Percentiles rank a stretch among this genome's conserved stretches.
These are phyloP conservation scores for Brassica nigra DNA, from an alignment of 345 rosid genomes.

Conservation along the genomic window DNA sequence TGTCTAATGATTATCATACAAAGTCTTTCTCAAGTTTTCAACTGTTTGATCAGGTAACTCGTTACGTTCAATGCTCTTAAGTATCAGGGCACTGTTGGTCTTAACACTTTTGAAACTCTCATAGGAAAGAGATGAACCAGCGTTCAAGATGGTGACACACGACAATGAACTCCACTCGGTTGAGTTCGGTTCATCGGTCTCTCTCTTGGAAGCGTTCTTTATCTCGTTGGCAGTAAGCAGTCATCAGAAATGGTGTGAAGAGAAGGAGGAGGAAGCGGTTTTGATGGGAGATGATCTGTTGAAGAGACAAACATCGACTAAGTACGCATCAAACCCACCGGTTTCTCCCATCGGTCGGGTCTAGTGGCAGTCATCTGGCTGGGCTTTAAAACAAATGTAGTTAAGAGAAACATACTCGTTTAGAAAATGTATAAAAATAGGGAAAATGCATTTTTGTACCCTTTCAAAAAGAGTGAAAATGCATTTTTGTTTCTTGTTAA, in stretches of 20 bases:
- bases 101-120: neutral
- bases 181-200: constrained; percentile 61
- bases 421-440: constrained; percentile 30
- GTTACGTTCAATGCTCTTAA: constrained; percentile 3
- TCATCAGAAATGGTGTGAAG: constrained; percentile 45
- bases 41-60: constrained; percentile 59
- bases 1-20: constrained; percentile 41
- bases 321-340: constrained; percentile 68
- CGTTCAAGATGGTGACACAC: constrained; percentile 57
- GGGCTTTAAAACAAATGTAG: constrained; percentile 25
- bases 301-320: constrained; percentile 46
- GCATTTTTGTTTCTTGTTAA: too few relatives aligned
- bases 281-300: constrained; percentile 21
- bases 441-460: neutral
- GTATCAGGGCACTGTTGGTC: neutral
- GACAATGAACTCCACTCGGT: constrained; percentile 62
- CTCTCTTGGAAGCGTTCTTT: constrained; percentile 74
- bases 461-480: too few relatives aligned
- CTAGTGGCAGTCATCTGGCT: constrained; percentile 30
- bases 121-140: constrained; percentile 44
- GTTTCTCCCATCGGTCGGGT: constrained; percentile 83
- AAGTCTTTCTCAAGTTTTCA: constrained; percentile 45
- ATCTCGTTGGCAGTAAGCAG: constrained; percentile 55
- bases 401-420: neutral
- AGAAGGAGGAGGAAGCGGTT: constrained; percentile 1